Base-by-base conservation (phyloP, 352 stramenopile genomes). In the Phytophthora constricta region DNA sequence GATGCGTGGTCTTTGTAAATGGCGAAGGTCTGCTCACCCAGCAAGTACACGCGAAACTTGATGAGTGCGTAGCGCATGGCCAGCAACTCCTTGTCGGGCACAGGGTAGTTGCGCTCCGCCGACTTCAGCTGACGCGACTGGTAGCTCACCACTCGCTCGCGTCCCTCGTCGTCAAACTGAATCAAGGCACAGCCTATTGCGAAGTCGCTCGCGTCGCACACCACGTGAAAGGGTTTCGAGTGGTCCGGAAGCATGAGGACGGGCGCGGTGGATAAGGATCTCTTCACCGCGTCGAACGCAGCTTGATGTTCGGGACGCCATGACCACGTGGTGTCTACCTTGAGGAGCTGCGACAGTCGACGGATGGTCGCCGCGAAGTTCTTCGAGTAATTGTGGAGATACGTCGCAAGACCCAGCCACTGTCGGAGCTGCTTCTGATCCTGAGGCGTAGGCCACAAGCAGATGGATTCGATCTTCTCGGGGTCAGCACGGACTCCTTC, bases 341-440 rank as follows among this genome's bases (percentile, higher is more conserved):
- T 66, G 3, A 72, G 45, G 10, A 74, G 34, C 2, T 43, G 28
- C 13, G 60, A 60, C 1, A 75, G 49, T 4, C 41, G 67, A 9
- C 27, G 62, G 7, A 64, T 50, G 1, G 67, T 1, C 25, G 25
- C 45, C 0, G 54, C 61, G 39, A 65, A 72, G 33, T 59, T 23
- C 14, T 47, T 52, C 26, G 31, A 61, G 53, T 72, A 72, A 22
- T 65, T 64, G 46, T 74, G 58, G 2, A 77, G 23, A 41, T 73
- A 75, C n/a, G 63, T 77, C 1, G 42, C 49, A 19, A 45, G 17
- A 8, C 17, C 11, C 4, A 45, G 17, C 37, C 17, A 45, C 37
- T 20, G 37, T 16, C 11, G 10, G 37, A 45, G 10, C 11, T 16
- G 17, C 16, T 19, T 20, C 37, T 45, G 37, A 19, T 20, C 17